Evolutionary conservation across 108 stramenopile genomes (phyloP), one percentile per base, ranked within the genome.

Genomic region (Discostella pseudostelligera): DNA sequence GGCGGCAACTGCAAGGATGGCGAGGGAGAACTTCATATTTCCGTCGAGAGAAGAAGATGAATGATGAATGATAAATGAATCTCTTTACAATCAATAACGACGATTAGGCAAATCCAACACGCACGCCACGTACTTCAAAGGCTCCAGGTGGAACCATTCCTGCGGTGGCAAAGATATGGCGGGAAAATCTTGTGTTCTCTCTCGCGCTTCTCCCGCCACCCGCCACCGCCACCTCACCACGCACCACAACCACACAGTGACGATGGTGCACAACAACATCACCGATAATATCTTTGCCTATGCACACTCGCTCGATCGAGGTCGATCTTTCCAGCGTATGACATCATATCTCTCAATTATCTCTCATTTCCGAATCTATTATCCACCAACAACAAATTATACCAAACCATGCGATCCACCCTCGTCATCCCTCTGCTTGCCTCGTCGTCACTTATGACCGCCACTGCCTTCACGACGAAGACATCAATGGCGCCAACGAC

Each of bases 21-120:
- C 78, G 64, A 79, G 35, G 54, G 58, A 29, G 57, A 84, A 47
- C 75, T 81, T 84, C 83, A 84, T 84, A 21, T 70, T 69, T 57
- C 53, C 28, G 25, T 58, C 8, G 61, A 13, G 17, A 25, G 22
- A 48, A 47, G 24, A 4, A 6, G 24, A 26, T n/a, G 10, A 28
- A 32, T 3, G 16, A 26, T 3, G 32, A 32, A 32, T 32, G 3
- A 5, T 4, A 5, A 32, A 32, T 5, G 32, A 32, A 32, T 32
- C 32, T 32, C 32, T 32, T n/a, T n/a, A n/a, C n/a, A n/a, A n/a
- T n/a, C n/a, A n/a, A n/a, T n/a, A n/a, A n/a, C n/a, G n/a, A n/a
- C n/a, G n/a, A n/a, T 4, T 32, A 32, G 32, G 5, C 5, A 5
- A 3, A 32, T 3, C 3, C 32, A 32, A 32, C 3, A 3, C 32